Evolutionary conservation across 1,284 basidiomycete genomes (phyloP).

Genomic region (Golubevia sp.): DNA sequence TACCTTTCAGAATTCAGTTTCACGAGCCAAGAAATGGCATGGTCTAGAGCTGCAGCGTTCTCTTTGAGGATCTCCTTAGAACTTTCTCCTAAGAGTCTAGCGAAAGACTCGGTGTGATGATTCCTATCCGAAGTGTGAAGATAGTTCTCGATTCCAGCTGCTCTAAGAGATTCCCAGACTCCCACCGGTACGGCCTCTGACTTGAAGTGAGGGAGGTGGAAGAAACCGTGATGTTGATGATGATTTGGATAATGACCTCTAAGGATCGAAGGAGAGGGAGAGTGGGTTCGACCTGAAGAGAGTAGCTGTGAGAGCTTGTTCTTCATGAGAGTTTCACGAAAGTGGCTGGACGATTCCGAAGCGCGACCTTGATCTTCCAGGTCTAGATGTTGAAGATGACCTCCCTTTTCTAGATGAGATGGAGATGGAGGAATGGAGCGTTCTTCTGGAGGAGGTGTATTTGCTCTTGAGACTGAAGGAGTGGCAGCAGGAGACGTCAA

Average conservation of each 20-base stretch:
- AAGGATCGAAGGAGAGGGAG: no score
- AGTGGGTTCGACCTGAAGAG: no score
- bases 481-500: conserved; percentile 4
- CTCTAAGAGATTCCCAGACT: conserved; percentile 46
- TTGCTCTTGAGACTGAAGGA: background rate
- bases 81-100: conserved; percentile 26
- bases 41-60: conserved; percentile 21
- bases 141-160: conserved; percentile 31
- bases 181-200: conserved; percentile 34
- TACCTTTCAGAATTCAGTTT: conserved; percentile 34
- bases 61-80: conserved; percentile 23
- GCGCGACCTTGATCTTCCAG: no score
- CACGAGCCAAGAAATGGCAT: conserved; percentile 25
- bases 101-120: conserved; percentile 30
- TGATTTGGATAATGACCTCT: no score
- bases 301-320: no score
- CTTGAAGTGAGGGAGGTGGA: conserved; percentile 6
- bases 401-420: no score
- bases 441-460: no score
- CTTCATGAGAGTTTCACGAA: no score
- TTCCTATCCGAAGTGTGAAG: conserved; percentile 31
- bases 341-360: no score
- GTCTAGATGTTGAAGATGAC: no score
- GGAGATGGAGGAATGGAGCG: no score
- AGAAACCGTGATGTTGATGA: no score